Percentiles rank a stretch among this genome's conserved stretches.
Conservation (phyloP, 805 yeast species). For the Ascoidea asiatica region DNA sequence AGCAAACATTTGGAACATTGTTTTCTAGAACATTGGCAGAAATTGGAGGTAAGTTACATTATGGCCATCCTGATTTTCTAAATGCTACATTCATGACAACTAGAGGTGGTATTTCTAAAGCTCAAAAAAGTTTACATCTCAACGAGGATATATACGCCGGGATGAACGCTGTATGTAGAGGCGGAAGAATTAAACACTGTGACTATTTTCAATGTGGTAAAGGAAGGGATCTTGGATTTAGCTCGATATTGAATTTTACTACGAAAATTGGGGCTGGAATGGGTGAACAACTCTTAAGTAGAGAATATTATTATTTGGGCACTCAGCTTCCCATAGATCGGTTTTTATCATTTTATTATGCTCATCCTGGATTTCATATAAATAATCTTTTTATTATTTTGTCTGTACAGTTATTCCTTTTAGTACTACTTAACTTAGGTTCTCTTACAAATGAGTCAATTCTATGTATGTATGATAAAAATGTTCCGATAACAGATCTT, state of each 20-base stretch:
- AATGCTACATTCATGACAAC: slow-evolving; percentile 69
- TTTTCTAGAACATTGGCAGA: slow-evolving; percentile 74
- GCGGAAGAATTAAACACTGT: slow-evolving; percentile 72
- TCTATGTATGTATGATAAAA: slow-evolving; percentile 45
- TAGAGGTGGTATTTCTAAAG: slow-evolving; percentile 78
- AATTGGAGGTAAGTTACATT: slow-evolving; percentile 73
- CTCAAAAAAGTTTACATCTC: slow-evolving; percentile 70
- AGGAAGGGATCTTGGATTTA: slow-evolving; percentile 77
- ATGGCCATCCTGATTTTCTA: slow-evolving; percentile 79
- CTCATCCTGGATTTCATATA: slow-evolving; percentile 78
- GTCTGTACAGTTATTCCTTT: slow-evolving; percentile 49
- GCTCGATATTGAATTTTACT: slow-evolving; percentile 69
- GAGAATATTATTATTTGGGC: slow-evolving; percentile 71
- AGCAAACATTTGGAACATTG: slow-evolving; percentile 76
- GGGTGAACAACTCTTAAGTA: slow-evolving; percentile 78
- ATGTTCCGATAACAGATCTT: slow-evolving; percentile 46
- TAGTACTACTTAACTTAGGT: slow-evolving; percentile 47
- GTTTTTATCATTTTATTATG: slow-evolving; percentile 68
- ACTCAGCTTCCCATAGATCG: slow-evolving; percentile 68
- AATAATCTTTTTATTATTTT: slow-evolving; percentile 64
- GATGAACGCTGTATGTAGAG: slow-evolving; percentile 64
- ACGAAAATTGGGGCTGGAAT: slow-evolving; percentile 83
- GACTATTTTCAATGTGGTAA: slow-evolving; percentile 81
- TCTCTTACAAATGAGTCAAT: slow-evolving; percentile 48
- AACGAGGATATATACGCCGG: slow-evolving; percentile 85